phyloP scores from a whole-genome alignment of 441 rosid genomes.

The Erodium moschatum region DNA sequence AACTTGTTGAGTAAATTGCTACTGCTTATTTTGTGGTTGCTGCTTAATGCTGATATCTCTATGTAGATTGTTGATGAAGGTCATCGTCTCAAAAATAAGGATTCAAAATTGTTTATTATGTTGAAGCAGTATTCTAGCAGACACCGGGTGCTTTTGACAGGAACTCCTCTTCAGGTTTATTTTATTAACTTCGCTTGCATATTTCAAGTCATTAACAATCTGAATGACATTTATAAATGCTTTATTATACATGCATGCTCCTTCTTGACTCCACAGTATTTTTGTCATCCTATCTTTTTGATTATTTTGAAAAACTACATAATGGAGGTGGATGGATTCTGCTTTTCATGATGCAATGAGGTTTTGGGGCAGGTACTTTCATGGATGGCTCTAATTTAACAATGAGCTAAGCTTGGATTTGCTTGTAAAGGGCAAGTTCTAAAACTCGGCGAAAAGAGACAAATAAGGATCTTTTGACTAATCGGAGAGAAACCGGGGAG shows the following conservation, averaged over 20 bases:
- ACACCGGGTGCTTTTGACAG: conserved; percentile 93
- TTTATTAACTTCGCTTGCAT: conserved; percentile 5
- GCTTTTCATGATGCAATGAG: neutral
- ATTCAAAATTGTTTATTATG: conserved; percentile 79
- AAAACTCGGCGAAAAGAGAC: too few species aligned
- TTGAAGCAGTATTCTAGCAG: conserved; percentile 77
- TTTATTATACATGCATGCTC: neutral
- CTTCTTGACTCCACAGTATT: neutral
- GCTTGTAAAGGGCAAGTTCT: neutral
- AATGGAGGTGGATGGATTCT: conserved; percentile 12
- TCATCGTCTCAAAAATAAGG: conserved; percentile 96
- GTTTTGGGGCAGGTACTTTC: neutral
- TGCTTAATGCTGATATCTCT: conserved; percentile 26
- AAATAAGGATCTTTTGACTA: too few species aligned
- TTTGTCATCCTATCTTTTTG: neutral
- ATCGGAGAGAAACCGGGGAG: too few species aligned
- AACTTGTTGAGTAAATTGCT: conserved; percentile 16
- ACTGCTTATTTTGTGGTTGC: conserved; percentile 13
- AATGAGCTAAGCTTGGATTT: neutral
- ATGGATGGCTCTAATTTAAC: conserved; percentile 2
- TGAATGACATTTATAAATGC: conserved; percentile 6
- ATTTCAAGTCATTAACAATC: conserved; percentile 5
- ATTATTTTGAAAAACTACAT: neutral
- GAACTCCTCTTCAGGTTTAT: conserved; percentile 97
- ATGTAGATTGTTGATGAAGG: conserved; percentile 98